Evolutionary conservation across 2,329 filamentous ascomycete genomes (phyloP).

Genomic region (Didymosphaeria variabile): DNA sequence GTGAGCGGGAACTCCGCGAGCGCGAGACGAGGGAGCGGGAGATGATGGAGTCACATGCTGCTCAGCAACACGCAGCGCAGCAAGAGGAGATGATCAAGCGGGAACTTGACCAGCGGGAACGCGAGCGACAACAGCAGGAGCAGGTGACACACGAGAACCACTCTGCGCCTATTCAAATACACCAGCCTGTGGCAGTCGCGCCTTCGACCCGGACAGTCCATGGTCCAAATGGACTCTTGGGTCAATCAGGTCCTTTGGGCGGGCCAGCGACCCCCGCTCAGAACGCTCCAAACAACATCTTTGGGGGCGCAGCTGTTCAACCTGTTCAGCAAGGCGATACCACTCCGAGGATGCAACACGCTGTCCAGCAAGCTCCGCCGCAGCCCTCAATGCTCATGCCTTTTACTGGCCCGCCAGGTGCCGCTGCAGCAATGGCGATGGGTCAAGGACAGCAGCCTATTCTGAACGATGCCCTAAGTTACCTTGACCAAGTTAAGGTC

Average conservation of each 20-base stretch:
- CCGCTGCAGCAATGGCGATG: slow-evolving; percentile 63
- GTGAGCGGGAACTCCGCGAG: slow-evolving; percentile 59
- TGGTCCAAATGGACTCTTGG: slow-evolving; percentile 86
- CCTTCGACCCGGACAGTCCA: slow-evolving; percentile 83
- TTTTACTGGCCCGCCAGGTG: slow-evolving; percentile 53
- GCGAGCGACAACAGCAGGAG: slow-evolving; percentile 75
- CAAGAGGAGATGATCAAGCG: slow-evolving; percentile 64
- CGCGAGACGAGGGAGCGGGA: slow-evolving; percentile 58
- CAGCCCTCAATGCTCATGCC: slow-evolving; percentile 63
- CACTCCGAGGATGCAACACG: slow-evolving; percentile 69
- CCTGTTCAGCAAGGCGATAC: slow-evolving; percentile 64
- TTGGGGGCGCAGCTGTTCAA: slow-evolving; percentile 75
- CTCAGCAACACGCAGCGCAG: slow-evolving; percentile 45
- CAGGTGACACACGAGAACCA: slow-evolving; percentile 85
- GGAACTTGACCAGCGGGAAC: slow-evolving; percentile 61
- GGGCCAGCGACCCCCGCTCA: slow-evolving; percentile 65
- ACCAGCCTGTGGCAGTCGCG: slow-evolving; percentile 85
- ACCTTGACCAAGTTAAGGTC: slow-evolving; percentile 97
- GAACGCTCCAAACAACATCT: slow-evolving; percentile 70
- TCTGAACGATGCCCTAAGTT: slow-evolving; percentile 87
- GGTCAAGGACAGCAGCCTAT: slow-evolving; percentile 86
- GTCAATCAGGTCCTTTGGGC: slow-evolving; percentile 62
- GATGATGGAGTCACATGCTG: slow-evolving; percentile 60
- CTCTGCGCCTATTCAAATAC: slow-evolving; percentile 86
- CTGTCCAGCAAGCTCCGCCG: slow-evolving; percentile 62